Conservation (phyloP, 768 basidiomycete species). For the Termitomyces sp. region DNA sequence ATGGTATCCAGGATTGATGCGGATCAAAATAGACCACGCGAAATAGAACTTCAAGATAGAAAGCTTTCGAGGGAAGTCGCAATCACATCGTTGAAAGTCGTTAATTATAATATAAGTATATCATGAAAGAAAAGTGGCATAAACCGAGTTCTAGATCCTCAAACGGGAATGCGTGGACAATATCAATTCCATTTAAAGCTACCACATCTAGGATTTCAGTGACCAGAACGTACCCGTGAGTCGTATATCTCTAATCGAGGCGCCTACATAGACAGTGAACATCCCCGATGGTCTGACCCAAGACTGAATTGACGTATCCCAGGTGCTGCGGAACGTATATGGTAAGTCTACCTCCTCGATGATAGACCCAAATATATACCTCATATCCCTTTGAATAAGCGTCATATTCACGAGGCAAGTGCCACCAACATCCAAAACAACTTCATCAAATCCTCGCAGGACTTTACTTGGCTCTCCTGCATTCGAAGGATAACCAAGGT, state of each 20-base stretch:
- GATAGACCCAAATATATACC: conserved; percentile 22
- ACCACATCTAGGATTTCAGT: neutral
- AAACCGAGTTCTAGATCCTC: neutral
- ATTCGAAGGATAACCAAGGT: conserved; percentile 39
- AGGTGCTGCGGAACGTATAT: conserved; percentile 26
- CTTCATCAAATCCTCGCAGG: conserved; percentile 46
- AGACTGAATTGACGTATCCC: conserved; percentile 48
- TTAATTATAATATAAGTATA: no score
- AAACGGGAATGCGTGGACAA: neutral
- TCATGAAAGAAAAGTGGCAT: no score
- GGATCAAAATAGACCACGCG: neutral
- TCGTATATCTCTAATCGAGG: conserved; percentile 43
- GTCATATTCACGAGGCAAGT: conserved; percentile 30
- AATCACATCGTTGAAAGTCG: neutral
- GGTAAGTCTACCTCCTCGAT: neutral
- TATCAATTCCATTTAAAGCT: neutral
- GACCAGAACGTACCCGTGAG: conserved; percentile 26
- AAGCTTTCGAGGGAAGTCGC: no score
- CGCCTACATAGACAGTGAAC: conserved; percentile 49
- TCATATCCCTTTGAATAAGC: conserved; percentile 36
- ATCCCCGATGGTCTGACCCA: conserved; percentile 47
- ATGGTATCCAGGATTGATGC: neutral
- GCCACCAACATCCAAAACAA: conserved; percentile 31
- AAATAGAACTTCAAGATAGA: neutral
- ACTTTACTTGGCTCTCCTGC: conserved; percentile 46